These are phyloP conservation scores for Scleroderma bovista DNA, from an alignment of 768 basidiomycete genomes.

Conservation along the genomic window DNA sequence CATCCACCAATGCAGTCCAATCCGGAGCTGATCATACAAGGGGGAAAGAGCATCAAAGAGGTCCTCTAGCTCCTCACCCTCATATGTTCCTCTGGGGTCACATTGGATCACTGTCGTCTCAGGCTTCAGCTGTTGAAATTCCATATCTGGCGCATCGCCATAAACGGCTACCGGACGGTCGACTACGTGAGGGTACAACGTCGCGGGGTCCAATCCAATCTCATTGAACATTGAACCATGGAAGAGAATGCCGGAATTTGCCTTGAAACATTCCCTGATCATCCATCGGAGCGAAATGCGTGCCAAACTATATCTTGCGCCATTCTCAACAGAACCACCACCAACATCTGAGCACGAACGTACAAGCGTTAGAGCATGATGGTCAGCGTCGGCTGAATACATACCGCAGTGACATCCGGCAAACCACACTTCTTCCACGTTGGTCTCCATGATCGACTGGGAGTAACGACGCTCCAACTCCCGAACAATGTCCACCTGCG, in stretches of 20 bases:
- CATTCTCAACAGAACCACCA: slow-evolving; percentile 61
- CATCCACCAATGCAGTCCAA: slow-evolving; percentile 54
- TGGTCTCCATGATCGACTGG: slow-evolving; percentile 35
- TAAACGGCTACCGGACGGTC: slow-evolving; percentile 36
- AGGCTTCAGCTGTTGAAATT: slow-evolving; percentile 10
- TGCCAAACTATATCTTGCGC: slow-evolving; percentile 52
- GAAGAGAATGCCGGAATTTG: slow-evolving; percentile 56
- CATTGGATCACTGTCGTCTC: neutral
- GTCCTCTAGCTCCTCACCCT: slow-evolving; percentile 59
- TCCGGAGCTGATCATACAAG: slow-evolving; percentile 53
- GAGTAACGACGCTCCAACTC: slow-evolving; percentile 40
- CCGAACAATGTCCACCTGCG: slow-evolving; percentile 9
- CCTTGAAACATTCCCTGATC: slow-evolving; percentile 60
- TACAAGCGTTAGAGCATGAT: neutral
- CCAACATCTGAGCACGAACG: slow-evolving; percentile 51
- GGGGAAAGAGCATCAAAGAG: slow-evolving; percentile 45
- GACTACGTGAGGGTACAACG: slow-evolving; percentile 40
- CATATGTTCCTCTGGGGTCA: slow-evolving; percentile 8
- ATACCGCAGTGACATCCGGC: slow-evolving; percentile 67
- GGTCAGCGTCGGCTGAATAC: slow-evolving; percentile 4
- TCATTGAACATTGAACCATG: slow-evolving; percentile 35
- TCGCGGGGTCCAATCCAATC: slow-evolving; percentile 43
- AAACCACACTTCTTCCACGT: slow-evolving; percentile 80
- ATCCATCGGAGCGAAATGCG: slow-evolving; percentile 76
- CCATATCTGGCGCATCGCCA: slow-evolving; percentile 10